Evolutionary conservation across 768 basidiomycete genomes (phyloP).

Genomic region (Phanerochaete carnosa): DNA sequence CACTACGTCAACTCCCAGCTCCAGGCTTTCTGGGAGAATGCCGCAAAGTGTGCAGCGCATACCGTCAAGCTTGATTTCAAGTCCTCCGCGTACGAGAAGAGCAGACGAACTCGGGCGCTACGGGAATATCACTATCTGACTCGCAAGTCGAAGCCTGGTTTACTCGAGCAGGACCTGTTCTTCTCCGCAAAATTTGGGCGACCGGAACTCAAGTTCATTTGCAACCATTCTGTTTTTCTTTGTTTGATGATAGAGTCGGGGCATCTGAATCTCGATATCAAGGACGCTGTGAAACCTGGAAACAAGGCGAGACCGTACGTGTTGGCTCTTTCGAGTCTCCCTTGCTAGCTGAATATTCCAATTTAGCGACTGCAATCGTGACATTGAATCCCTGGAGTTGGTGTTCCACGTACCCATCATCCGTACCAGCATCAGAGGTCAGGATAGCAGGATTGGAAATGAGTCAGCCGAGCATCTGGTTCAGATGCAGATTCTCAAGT

Average conservation of each 20-base stretch:
- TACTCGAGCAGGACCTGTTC: background rate
- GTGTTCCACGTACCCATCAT: conserved; percentile 19
- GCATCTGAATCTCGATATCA: conserved; percentile 18
- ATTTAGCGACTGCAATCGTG: background rate
- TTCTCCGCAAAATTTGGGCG: conserved; percentile 15
- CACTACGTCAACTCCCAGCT: conserved; percentile 24
- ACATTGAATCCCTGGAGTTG: conserved; percentile 8
- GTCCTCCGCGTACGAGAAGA: conserved; percentile 11
- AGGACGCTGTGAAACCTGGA: background rate
- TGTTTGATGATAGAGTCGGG: conserved; percentile 18
- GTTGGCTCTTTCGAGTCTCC: background rate
- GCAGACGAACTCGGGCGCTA: conserved; percentile 6
- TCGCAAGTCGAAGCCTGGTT: background rate
- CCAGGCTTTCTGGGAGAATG: conserved; percentile 19
- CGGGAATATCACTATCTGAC: conserved; percentile 10
- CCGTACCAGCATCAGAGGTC: conserved; percentile 1
- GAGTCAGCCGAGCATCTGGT: background rate
- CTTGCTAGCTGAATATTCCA: background rate
- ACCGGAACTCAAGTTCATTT: conserved; percentile 25
- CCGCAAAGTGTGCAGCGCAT: conserved; percentile 12
- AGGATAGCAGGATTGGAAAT: conserved; percentile 1
- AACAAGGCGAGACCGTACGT: background rate
- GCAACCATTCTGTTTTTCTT: conserved; percentile 27
- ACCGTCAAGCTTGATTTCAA: conserved; percentile 2
- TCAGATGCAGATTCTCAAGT: conserved; percentile 1